Evolutionary conservation across 352 stramenopile species (phyloP), one percentile per base, ranked within the genome.

Genomic region (Globisporangium radiosum): DNA sequence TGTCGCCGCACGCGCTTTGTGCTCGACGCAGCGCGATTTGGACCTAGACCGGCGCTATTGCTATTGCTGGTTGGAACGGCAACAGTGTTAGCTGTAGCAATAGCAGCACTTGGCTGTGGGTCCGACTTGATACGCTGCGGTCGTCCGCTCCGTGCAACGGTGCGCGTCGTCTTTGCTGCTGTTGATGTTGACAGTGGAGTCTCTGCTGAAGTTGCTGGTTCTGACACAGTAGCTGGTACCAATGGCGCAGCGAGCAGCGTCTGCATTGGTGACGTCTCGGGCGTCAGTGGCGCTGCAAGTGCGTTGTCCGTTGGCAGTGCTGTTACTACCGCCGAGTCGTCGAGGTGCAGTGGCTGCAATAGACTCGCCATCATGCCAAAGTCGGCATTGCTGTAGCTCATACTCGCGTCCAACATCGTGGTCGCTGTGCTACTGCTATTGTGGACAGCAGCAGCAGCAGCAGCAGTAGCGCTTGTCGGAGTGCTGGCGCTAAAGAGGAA

Each of bases 1-100:
- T 62, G 56, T 3, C 59, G 60, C 8, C 59, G 59, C 52, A 65
- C 59, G 47, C 59, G 59, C 52, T 65, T 65, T 40, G 59, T 66
- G 39, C 62, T 65, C 19, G 54, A 56, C 25, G 25, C 25, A 33
- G 25, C 25, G 39, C 40, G 66, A 39, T 52, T 68, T 14, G 52
- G 25, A 33, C 25, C 25, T 3, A 33, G 25, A 33, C 25, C 25
- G 25, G 25, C 25, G 25, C 25, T 3, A 33, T 33, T 33, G 25
- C 25, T 33, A 33, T 33, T 33, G 25, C 25, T 33, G 25, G 25
- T 3, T 33, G 25, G 1, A 33, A 33, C 25, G 25, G 25, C 25
- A 33, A 33, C 25, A 33, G 25, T 33, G 25, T 33, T 33, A 2
- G 25, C 25, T 33, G 25, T 33, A 33, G 25, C 25, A 33, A 33